Conservation (phyloP, 306 rosid species). For the Amphicarpaea edgeworthii region DNA sequence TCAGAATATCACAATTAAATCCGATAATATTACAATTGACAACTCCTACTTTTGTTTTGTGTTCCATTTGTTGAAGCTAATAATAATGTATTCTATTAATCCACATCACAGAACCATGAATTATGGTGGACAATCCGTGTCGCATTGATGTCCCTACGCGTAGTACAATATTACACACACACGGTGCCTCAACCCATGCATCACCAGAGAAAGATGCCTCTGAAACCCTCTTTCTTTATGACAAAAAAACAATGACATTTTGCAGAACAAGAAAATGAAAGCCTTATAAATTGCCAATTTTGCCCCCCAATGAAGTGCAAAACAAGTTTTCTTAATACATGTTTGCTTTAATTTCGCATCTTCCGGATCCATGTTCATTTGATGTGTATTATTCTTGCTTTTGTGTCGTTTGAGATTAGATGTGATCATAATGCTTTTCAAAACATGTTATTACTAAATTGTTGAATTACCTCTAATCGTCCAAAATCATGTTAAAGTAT, state of each 20-base stretch:
- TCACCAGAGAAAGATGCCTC: constrained; percentile 7
- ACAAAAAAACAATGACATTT: background rate
- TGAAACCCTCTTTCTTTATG: background rate
- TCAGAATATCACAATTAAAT: no score
- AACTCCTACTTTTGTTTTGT: constrained; percentile 4
- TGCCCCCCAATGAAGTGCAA: background rate
- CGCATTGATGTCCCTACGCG: constrained; percentile 30
- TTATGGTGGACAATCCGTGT: constrained; percentile 43
- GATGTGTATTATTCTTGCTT: no score
- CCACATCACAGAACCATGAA: background rate
- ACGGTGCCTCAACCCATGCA: constrained; percentile 8
- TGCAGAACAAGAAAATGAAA: background rate
- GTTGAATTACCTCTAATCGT: no score
- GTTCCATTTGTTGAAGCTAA: background rate
- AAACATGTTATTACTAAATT: no score
- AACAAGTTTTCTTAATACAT: background rate
- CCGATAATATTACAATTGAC: no score
- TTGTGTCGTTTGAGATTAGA: no score
- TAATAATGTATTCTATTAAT: background rate
- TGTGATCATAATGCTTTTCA: no score
- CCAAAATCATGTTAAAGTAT: no score
- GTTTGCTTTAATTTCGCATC: no score
- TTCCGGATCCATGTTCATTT: no score
- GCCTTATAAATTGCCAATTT: background rate
- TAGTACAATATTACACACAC: background rate